These are phyloP conservation scores for Aspergillus ochraceus DNA, from an alignment of 2,329 filamentous ascomycete species.

Conservation along the genomic window DNA sequence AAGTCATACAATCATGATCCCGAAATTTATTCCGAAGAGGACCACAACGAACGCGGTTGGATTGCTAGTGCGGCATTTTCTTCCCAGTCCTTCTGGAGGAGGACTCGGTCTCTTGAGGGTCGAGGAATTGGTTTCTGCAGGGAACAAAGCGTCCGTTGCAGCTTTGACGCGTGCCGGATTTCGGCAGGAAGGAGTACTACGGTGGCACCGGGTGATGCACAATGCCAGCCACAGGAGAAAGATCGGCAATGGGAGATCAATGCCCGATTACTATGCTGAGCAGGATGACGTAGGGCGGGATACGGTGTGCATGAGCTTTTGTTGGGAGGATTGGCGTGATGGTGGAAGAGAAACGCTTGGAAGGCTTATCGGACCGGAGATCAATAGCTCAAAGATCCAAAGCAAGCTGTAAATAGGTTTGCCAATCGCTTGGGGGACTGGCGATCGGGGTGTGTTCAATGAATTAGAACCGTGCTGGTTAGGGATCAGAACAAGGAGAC, in stretches of 20 bases:
- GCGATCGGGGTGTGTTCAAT: no score
- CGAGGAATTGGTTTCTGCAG: neutral
- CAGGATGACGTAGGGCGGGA: neutral
- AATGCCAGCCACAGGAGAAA: neutral
- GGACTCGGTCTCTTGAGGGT: neutral
- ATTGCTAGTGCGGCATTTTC: neutral
- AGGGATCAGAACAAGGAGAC: no score
- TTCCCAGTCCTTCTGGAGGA: neutral
- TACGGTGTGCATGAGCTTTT: neutral
- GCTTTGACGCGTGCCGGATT: neutral
- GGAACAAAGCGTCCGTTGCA: neutral
- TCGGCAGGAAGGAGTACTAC: neutral
- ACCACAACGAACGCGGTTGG: neutral
- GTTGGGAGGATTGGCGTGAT: neutral
- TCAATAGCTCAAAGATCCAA: neutral
- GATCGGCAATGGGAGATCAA: neutral
- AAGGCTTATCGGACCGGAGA: neutral
- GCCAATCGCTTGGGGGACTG: neutral
- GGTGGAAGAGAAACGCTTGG: neutral
- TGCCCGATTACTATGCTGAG: neutral
- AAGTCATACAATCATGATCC: neutral
- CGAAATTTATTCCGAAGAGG: neutral
- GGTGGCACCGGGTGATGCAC: neutral
- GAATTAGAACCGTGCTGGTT: no score
- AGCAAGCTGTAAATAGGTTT: neutral